Percentiles rank a stretch among this genome's conserved stretches.
These are phyloP conservation scores for Blastobotrys parvus DNA, from an alignment of 805 yeast genomes.

Conservation along the genomic window DNA sequence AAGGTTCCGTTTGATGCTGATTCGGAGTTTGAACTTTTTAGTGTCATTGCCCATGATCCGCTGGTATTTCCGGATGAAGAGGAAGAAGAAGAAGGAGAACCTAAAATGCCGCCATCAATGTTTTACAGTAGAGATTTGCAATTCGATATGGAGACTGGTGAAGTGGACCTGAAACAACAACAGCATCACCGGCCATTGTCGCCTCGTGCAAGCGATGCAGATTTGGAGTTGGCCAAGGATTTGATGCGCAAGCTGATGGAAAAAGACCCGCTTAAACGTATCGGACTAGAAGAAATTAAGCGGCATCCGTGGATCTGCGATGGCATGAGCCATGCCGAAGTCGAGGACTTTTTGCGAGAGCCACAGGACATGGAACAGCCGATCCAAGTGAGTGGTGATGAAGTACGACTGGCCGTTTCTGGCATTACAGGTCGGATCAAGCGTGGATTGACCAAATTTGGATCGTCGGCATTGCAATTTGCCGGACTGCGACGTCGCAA, in stretches of 20 bases:
- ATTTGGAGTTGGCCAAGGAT: slow-evolving; percentile 36
- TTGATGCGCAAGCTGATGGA: slow-evolving; percentile 52
- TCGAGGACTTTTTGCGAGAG: slow-evolving; percentile 25
- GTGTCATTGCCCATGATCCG: slow-evolving; percentile 60
- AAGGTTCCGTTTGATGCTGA: slow-evolving; percentile 82
- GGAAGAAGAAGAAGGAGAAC: not conserved
- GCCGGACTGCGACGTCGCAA: slow-evolving; percentile 23
- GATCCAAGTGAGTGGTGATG: slow-evolving; percentile 57
- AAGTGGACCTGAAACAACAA: not conserved
- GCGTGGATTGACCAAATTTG: slow-evolving; percentile 37
- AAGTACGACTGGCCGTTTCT: slow-evolving; percentile 66
- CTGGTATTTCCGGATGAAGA: slow-evolving; percentile 47
- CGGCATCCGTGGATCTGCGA: slow-evolving; percentile 59
- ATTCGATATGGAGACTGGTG: not conserved
- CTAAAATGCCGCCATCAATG: slow-evolving; percentile 33
- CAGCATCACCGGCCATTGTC: not conserved
- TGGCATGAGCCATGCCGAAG: slow-evolving; percentile 29
- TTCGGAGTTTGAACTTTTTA: slow-evolving; percentile 77
- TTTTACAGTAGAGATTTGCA: slow-evolving; percentile 1
- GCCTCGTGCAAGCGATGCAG: slow-evolving; percentile 14
- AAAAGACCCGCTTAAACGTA: slow-evolving; percentile 50
- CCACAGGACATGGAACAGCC: slow-evolving; percentile 28
- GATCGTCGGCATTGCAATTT: slow-evolving; percentile 22
- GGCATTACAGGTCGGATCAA: slow-evolving; percentile 69
- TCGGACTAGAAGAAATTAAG: slow-evolving; percentile 65